Base-by-base conservation (phyloP, 2,329 filamentous ascomycete species). In the Epichloe brachyelytri region DNA sequence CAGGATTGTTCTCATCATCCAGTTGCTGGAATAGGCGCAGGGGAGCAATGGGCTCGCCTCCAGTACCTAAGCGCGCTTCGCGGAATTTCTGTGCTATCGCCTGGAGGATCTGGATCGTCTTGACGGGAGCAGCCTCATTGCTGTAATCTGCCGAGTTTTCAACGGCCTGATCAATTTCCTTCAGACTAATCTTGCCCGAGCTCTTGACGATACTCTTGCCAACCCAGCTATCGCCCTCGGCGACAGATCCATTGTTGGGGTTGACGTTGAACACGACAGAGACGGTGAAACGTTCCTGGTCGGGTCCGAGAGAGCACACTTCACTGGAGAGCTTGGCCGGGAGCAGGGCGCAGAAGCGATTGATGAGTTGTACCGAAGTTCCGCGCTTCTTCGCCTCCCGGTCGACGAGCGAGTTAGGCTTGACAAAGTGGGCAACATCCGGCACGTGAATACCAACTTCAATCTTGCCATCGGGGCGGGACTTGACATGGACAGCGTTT, bases 371-470 rank as follows among this genome's bases (percentile, higher is more conserved):
- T 22, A 98, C 93, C 37, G 89, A 90, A 52, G 90, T 97, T 54
- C 91, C 91, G 58, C 93, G 88, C 77, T 97, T 98, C 79, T 93
- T 95, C 11, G 93, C 93, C 70, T 98, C 93, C 45, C 93, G 85
- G 63, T 98, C 93, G 48, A 97, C 90, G 44, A 97, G 79, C 15
- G 90, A 95, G 73, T 94, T 95, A 46, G 85, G 77, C 77, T 97
- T 97, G 66, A 98, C 88, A 65, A 98, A 98, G 71, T 98, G 88
- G 54, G 93, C 85, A 58, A 97, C 85, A 68, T 98, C 93, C 34
- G 91, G 83, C 63, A 98, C 87, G 69, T 98, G 93, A 52, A 97
- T 82, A 71, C 90, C 93, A 59, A 98, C 86, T 66, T 98, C 91
- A 56, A 96, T 83, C 68, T 87, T 86, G 63, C 87, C 89, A 67